Conservation (phyloP, 306 rosid species). For the Sphenostylis stenocarpa region DNA sequence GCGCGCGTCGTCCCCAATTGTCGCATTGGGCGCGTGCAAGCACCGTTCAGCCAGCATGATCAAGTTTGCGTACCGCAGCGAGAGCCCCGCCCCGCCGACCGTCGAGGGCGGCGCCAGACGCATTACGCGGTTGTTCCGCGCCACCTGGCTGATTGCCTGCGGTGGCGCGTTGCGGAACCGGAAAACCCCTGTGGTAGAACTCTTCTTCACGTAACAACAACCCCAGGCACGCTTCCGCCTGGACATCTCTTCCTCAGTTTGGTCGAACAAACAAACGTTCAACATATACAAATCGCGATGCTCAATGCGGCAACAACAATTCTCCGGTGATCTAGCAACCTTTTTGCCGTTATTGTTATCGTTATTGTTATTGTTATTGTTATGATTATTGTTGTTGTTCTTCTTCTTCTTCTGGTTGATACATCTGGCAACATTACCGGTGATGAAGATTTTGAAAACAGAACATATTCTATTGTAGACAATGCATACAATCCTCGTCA, state of each 20-base stretch:
- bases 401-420: background rate
- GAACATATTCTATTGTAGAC: slow-evolving; percentile 47
- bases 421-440: background rate
- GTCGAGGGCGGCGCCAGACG: slow-evolving; percentile 44
- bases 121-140: slow-evolving; percentile 33
- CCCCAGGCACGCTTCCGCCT: background rate
- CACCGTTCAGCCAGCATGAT: slow-evolving; percentile 53
- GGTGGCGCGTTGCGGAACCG: background rate
- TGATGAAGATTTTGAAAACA: slow-evolving; percentile 42
- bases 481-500: slow-evolving; percentile 54
- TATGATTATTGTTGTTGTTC: no score
- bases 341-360: background rate
- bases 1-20: slow-evolving; percentile 46
- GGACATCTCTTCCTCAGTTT: background rate
- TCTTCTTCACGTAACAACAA: slow-evolving; percentile 28
- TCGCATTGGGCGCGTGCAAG: slow-evolving; percentile 37
- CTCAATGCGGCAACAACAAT: slow-evolving; percentile 37
- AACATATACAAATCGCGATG: slow-evolving; percentile 25
- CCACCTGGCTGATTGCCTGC: background rate
- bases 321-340: background rate
- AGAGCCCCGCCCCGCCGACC: slow-evolving; percentile 66
- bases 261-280: slow-evolving; percentile 10
- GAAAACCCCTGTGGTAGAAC: background rate
- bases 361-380: no score
- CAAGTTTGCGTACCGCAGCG: slow-evolving; percentile 61